Evolutionary conservation across 1,284 basidiomycete genomes (phyloP).

Genomic region (Ceratobasidium sp.): DNA sequence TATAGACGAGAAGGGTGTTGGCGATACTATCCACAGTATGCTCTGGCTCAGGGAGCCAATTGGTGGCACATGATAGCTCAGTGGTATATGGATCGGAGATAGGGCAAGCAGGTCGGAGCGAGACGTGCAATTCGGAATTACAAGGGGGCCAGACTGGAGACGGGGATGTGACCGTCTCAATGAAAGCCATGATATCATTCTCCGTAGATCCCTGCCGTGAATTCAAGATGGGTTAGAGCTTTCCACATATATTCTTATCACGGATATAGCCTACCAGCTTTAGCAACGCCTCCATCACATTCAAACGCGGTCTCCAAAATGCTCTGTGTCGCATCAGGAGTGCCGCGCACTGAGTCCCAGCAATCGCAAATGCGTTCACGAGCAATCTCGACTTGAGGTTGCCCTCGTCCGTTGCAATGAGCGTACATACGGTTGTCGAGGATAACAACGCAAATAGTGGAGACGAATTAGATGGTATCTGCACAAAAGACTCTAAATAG

Average conservation of each 20-base stretch:
- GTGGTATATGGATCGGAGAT: neutral
- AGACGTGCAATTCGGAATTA: neutral
- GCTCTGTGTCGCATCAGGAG: conserved; percentile 18
- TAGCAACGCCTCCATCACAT: conserved; percentile 24
- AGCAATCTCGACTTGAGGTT: conserved; percentile 39
- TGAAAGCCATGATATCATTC: conserved; percentile 4
- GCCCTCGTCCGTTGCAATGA: conserved; percentile 26
- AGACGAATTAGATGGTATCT: conserved; percentile 17
- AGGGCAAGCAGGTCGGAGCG: neutral
- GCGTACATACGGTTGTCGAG: conserved; percentile 29
- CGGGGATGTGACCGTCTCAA: conserved; percentile 11
- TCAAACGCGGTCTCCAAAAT: conserved; percentile 39
- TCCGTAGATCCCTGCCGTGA: neutral
- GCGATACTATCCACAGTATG: conserved; percentile 13
- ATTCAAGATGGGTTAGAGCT: neutral
- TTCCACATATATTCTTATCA: neutral
- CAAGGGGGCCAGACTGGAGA: conserved; percentile 16
- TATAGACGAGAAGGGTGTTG: conserved; percentile 3
- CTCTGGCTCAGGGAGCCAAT: neutral
- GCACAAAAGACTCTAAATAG: conserved; percentile 19
- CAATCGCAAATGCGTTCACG: conserved; percentile 37
- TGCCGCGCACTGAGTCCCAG: conserved; percentile 15
- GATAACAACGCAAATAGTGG: conserved; percentile 25
- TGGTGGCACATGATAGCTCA: neutral
- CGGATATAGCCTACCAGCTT: conserved; percentile 2